These are phyloP conservation scores for Cochlearia excelsa DNA, from an alignment of 345 rosid genomes.

Conservation along the genomic window DNA sequence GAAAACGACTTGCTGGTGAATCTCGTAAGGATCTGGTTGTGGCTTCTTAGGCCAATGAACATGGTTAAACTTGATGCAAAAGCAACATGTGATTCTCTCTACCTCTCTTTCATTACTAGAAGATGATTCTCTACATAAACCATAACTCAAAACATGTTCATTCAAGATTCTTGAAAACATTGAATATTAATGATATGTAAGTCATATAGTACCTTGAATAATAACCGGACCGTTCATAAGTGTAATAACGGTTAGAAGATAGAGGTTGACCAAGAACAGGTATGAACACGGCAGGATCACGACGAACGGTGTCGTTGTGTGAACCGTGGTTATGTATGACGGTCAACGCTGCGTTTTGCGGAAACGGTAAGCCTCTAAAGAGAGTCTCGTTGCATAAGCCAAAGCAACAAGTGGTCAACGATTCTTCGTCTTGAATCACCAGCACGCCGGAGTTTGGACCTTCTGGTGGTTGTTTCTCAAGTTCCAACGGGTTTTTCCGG, in stretches of 20 bases:
- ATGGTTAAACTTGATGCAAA: too few relatives aligned
- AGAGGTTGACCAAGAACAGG: slow-evolving; percentile 47
- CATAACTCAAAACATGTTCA: too few relatives aligned
- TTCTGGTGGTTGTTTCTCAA: slow-evolving; percentile 38
- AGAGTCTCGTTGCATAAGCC: slow-evolving; percentile 33
- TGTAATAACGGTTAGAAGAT: slow-evolving; percentile 39
- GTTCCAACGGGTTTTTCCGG: slow-evolving; percentile 35
- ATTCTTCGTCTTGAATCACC: slow-evolving; percentile 55
- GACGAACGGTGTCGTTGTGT: slow-evolving; percentile 6
- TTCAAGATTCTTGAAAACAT: too few relatives aligned
- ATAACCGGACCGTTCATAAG: too few relatives aligned
- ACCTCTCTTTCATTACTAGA: too few relatives aligned
- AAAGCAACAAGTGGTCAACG: slow-evolving; percentile 42
- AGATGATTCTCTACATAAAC: too few relatives aligned
- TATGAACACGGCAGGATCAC: slow-evolving; percentile 32
- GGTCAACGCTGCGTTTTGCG: slow-evolving; percentile 44
- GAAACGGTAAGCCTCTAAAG: slow-evolving; percentile 44
- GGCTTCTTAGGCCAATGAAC: too few relatives aligned
- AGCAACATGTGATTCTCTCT: too few relatives aligned
- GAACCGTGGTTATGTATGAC: slow-evolving; percentile 11
- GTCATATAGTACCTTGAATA: too few relatives aligned
- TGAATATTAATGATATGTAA: too few relatives aligned
- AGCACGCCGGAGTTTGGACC: slow-evolving; percentile 55
- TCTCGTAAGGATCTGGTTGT: too few relatives aligned
- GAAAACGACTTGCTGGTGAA: too few relatives aligned